These are phyloP conservation scores for Saccharomyces hybrid DNA, from an alignment of 1,139 yeast species.

Conservation along the genomic window DNA sequence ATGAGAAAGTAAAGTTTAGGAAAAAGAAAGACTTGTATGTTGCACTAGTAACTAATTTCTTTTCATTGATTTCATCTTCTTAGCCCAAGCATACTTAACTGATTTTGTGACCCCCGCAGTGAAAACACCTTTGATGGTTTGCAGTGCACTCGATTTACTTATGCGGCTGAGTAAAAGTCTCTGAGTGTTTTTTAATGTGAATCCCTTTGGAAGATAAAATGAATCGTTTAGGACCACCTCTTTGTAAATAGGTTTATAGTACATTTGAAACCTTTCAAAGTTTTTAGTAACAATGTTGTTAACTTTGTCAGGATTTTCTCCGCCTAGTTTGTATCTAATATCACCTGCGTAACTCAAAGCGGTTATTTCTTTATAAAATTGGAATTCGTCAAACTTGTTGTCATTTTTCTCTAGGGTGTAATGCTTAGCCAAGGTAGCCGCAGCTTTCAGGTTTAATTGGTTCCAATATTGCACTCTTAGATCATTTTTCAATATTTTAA, in stretches of 20 bases:
- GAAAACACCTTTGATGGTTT: constrained; percentile 71
- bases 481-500: constrained; percentile 47
- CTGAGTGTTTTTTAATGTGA: constrained; percentile 31
- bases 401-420: constrained; percentile 38
- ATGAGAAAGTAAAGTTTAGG: not conserved
- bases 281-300: constrained; percentile 79
- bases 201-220: constrained; percentile 34
- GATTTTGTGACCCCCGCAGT: constrained; percentile 81
- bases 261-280: constrained; percentile 52
- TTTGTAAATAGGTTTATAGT: constrained; percentile 61
- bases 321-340: constrained; percentile 43
- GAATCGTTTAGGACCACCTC: constrained; percentile 35
- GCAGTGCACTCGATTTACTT: constrained; percentile 59
- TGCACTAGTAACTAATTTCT: not conserved
- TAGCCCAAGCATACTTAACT: constrained; percentile 69
- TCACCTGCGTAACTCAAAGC: constrained; percentile 72
- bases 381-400: constrained; percentile 47
- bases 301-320: constrained; percentile 87
- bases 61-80: constrained; percentile 34
- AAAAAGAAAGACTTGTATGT: not conserved
- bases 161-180: constrained; percentile 52
- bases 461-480: constrained; percentile 43
- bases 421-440: constrained; percentile 60
- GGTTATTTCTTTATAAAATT: constrained; percentile 70
- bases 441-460: constrained; percentile 70